Evolutionary conservation across 139 green algal genomes (phyloP), one percentile per base, ranked within the genome.

Genomic region (Haematococcus lacustris): DNA sequence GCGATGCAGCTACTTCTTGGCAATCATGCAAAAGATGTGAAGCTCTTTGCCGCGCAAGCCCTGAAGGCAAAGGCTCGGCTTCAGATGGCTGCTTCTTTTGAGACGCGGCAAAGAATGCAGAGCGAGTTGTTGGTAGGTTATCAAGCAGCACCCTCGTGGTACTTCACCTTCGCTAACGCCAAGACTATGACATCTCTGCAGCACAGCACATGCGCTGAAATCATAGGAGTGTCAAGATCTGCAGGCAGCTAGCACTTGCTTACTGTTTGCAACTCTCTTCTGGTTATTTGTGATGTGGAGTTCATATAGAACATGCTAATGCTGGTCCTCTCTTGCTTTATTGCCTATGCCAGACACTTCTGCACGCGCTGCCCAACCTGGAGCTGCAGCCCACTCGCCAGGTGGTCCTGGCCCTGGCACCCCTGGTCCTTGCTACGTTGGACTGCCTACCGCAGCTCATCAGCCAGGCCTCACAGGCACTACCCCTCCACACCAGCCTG

Each of bases 381-480:
- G n/a, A n/a, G n/a, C n/a, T 38, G 38, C 51, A 51, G 28, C 38
- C 59, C 6, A 13, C 61, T 4, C 59, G 38, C n/a, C 70, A 75
- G 57, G 40, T 75, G 6, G 59, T 60, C n/a, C 53, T 75, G 35
- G 70, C 70, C 34, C 70, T 75, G 38, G 70, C 69, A 3, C 26
- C 23, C 35, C 32, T 47, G 38, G 51, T 51, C 35, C 25, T 75
- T 3, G 57, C 57, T 2, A 7, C 34, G 3, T 2, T 41, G 2
- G 6, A 68, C 3, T 6, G 2, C 28, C 50, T 75, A 5, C 21
- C 23, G 7, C 26, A 69, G 37, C 57, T 75, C 3, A 43, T 75
- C 38, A 3, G 23, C 21, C 59, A 70, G 9, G 1, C 69, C 34
- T 38, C 38, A 3, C 2, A 33, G 17, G n/a, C 26, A 3, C 26